Conservation (phyloP, 441 rosid genomes). For the Gossypium laxum region DNA sequence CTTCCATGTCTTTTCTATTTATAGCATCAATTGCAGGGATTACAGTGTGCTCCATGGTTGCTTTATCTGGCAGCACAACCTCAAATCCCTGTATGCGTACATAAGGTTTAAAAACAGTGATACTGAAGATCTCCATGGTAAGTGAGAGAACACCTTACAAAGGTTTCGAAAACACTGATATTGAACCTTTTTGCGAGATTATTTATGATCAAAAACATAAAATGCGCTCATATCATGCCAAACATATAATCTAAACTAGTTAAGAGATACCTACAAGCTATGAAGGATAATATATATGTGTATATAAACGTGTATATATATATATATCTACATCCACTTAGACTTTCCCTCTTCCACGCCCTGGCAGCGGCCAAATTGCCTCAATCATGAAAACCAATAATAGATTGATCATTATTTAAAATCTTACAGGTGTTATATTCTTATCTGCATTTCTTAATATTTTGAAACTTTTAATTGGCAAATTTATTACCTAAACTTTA, state of each 20-base stretch:
- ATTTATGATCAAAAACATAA: not conserved
- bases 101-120: too few species aligned
- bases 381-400: not conserved
- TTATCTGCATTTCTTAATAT: not conserved
- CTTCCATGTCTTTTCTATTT: constrained; percentile 52
- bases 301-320: not conserved
- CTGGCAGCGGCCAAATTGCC: not conserved
- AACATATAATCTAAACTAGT: not conserved
- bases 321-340: not conserved
- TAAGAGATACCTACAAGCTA: not conserved
- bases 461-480: not conserved
- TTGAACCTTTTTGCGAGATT: not conserved
- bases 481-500: not conserved
- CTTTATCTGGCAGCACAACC: constrained; percentile 64
- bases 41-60: constrained; percentile 56
- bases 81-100: constrained; percentile 47
- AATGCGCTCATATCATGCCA: not conserved
- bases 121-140: not conserved
- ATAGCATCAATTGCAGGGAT: constrained; percentile 58
- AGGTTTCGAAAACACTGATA: not conserved
- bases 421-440: not conserved
- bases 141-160: not conserved
- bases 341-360: not conserved
- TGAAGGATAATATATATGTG: not conserved
- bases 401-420: not conserved